phyloP scores from a whole-genome alignment of 2,329 filamentous ascomycete genomes.

The Xylariaceae sp. region DNA sequence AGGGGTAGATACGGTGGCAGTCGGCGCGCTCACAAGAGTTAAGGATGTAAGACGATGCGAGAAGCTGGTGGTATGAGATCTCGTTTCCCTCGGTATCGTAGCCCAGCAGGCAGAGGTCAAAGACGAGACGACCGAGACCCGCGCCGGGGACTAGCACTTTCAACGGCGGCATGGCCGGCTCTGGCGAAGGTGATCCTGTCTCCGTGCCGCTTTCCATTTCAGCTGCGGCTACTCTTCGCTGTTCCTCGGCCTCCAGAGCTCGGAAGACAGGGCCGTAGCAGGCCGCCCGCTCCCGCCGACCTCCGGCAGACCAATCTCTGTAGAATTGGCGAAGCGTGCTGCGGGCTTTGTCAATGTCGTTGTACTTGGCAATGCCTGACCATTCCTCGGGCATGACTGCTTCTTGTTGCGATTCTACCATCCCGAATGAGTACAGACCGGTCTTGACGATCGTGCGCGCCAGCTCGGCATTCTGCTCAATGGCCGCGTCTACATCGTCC shows the following conservation, averaged over 20 bases:
- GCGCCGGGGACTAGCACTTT: slow-evolving; percentile 83
- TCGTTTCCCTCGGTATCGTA: slow-evolving; percentile 83
- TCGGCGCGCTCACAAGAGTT: slow-evolving; percentile 57
- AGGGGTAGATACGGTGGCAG: slow-evolving; percentile 74
- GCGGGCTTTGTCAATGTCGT: slow-evolving; percentile 83
- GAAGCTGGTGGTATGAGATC: slow-evolving; percentile 93
- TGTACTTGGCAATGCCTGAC: slow-evolving; percentile 62
- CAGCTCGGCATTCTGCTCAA: slow-evolving; percentile 80
- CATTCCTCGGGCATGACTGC: slow-evolving; percentile 55
- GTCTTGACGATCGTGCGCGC: slow-evolving; percentile 70
- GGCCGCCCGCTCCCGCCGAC: slow-evolving; percentile 64
- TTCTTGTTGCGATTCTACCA: slow-evolving; percentile 35
- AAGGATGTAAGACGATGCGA: slow-evolving; percentile 73
- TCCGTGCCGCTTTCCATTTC: background rate
- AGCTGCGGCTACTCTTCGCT: background rate
- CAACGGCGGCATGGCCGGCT: slow-evolving; percentile 36
- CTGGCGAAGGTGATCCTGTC: slow-evolving; percentile 3
- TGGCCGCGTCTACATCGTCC: slow-evolving; percentile 74
- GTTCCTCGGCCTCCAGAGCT: slow-evolving; percentile 52
- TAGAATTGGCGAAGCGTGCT: slow-evolving; percentile 92
- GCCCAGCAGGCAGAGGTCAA: slow-evolving; percentile 71
- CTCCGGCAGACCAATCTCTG: slow-evolving; percentile 85
- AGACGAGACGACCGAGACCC: slow-evolving; percentile 81
- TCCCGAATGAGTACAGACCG: slow-evolving; percentile 62
- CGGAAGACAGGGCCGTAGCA: slow-evolving; percentile 70